phyloP scores from a whole-genome alignment of 1,284 basidiomycete species.

The Leccinum griseonigrum region DNA sequence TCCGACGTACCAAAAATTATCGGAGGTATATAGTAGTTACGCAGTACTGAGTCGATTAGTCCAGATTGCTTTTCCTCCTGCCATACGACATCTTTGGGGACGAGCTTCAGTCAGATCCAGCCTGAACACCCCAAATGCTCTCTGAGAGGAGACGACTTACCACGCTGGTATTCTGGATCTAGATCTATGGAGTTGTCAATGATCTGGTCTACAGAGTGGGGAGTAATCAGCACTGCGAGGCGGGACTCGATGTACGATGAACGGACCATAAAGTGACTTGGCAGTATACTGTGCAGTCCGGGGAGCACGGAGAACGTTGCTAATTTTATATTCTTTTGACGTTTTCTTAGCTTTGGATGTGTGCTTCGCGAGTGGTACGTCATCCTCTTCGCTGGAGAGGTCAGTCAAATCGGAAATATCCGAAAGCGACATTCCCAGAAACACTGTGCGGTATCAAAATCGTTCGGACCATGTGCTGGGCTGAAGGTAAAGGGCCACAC shows the following conservation, averaged over 20 bases:
- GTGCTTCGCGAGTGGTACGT: slow-evolving; percentile 27
- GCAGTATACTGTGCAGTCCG: slow-evolving; percentile 45
- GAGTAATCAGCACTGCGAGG: neutral
- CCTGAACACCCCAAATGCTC: neutral
- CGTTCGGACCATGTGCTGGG: neutral
- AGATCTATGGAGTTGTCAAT: slow-evolving; percentile 44
- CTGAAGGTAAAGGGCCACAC: neutral
- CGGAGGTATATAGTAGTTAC: slow-evolving; percentile 56
- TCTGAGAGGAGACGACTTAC: slow-evolving; percentile 25
- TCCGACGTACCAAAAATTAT: slow-evolving; percentile 46
- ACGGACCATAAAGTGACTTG: slow-evolving; percentile 44
- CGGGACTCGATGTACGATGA: too few relatives aligned
- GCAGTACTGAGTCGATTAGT: slow-evolving; percentile 53
- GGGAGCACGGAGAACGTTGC: slow-evolving; percentile 38
- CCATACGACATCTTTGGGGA: slow-evolving; percentile 48
- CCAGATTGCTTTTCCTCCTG: slow-evolving; percentile 43
- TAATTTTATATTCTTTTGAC: slow-evolving; percentile 36
- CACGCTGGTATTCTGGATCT: slow-evolving; percentile 54
- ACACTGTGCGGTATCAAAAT: neutral
- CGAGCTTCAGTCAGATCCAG: slow-evolving; percentile 3
- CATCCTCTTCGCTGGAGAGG: slow-evolving; percentile 40
- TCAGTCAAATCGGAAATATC: slow-evolving; percentile 46
- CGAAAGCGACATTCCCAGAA: slow-evolving; percentile 32
- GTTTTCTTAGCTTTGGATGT: slow-evolving; percentile 20
- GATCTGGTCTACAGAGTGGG: slow-evolving; percentile 41